Conservation (phyloP, 352 stramenopile genomes). For the Phytophthora cajani region DNA sequence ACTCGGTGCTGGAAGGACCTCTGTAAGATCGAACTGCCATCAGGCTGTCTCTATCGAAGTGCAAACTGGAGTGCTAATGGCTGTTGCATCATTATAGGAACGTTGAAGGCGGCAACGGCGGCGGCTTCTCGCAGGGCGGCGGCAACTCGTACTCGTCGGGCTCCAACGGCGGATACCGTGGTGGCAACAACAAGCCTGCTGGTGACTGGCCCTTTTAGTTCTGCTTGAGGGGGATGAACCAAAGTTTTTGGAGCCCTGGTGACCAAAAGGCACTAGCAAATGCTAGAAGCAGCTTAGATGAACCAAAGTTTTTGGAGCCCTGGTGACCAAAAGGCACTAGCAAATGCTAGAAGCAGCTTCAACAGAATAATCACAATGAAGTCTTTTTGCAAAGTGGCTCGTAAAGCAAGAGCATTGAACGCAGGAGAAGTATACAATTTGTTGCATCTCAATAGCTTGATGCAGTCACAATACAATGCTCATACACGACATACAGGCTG, state of each 20-base stretch:
- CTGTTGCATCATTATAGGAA: constrained; percentile 39
- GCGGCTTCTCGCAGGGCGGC: constrained; percentile 32
- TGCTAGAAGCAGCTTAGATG: not conserved
- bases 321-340: not conserved
- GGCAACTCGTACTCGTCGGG: constrained; percentile 39
- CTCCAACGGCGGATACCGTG: constrained; percentile 41
- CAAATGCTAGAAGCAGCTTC: not conserved
- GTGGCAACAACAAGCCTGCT: constrained; percentile 51
- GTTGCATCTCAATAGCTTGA: not conserved
- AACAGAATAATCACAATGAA: not conserved
- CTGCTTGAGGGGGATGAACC: not conserved
- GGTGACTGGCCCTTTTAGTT: constrained; percentile 83
- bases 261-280: not conserved
- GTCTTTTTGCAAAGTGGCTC: not conserved
- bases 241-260: constrained; percentile 11
- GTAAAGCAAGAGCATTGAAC: not conserved
- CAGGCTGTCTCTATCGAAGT: not conserved
- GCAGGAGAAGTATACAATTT: not conserved
- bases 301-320: constrained; percentile 8
- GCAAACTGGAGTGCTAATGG: too few relatives aligned
- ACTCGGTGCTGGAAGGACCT: constrained; percentile 75
- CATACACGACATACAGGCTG: too few relatives aligned
- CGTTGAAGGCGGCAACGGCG: constrained; percentile 45
- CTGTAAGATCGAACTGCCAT: constrained; percentile 44
- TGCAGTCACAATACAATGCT: not conserved